Base-by-base conservation (phyloP, 140 eudicot species). In the Eryngium alpinum region DNA sequence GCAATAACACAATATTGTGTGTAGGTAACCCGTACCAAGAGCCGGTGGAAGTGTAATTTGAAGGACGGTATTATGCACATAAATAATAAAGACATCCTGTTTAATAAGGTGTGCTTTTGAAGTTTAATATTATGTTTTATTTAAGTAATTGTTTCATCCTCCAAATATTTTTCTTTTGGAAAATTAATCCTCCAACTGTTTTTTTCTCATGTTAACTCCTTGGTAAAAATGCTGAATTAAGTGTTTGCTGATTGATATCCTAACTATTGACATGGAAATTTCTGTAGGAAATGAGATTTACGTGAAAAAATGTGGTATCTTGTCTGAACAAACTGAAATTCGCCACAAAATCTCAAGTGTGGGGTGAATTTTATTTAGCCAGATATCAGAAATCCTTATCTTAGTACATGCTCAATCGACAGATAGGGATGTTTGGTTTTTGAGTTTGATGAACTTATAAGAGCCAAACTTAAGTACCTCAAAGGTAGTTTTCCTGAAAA, bases 31-130 rank as follows among this genome's bases (percentile, higher is more conserved):
- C 91, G 99, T 46, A 96, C 99, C 81, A 96, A 93, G 90, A 96
- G 98, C 91, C 85, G 96, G 89, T 96, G 99, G 99, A 96, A 93
- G 83, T 96, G 99, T 90, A 93, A 93, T 49, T 90, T 96, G 67
- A 96, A 96, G 89, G 98, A 93, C 85, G 99, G 99, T 83, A 96
- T 96, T 72, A 96, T 96, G 99, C 99, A 91, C 84, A 93, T 96
- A 83, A 96, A 93, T 87, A 88, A 93, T 86, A 96, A 93, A 77
- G 99, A 96, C 88, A 89, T 96, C 72, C 87, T 96, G 85, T 96
- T 96, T 87, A 96, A 96, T 75, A 96, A 96, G 99, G 99, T 96
- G 43, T 59, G 76, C 72, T 86, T 59, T 74, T 28, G 34, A 13
- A 43, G 38, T 81, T 67, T 66, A n/a, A 22, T 24, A 34, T 11